Base-by-base conservation (phyloP, 257 asterid genomes). In the Nicotiana noctiflora region DNA sequence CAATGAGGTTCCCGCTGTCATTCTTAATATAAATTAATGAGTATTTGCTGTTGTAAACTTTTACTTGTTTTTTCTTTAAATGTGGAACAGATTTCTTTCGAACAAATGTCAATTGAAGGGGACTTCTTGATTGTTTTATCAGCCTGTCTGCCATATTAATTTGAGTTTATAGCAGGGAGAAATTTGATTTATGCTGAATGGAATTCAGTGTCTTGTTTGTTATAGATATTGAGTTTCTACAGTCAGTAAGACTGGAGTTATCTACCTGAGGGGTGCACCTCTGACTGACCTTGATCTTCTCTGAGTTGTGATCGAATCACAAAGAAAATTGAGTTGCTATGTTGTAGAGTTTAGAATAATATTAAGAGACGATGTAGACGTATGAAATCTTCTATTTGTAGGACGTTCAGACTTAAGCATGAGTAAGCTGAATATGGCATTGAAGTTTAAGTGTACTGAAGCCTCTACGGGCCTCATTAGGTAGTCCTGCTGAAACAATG, bases 11-110 rank as follows among this genome's bases (percentile, higher is more conserved):
- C 76, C 49, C 9, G 4, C 75, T 63, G 15, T 79, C 64, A 49
- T 79, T 31, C 29, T 29, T 37, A 64, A 68, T 62, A 55, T 79
- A 34, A 25, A 29, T 34, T 18, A 46, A 52, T 0, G 19, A 64
- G 82, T 64, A 32, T 79, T 25, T 79, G 44, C 62, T 49, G 63
- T 79, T 56, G 74, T 64, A 32, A 32, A 32, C 37, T 5, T 32
- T 79, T 34, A n/a, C 37, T 64, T 79, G 77, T 79, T 62, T 79
- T 78, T 17, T n/a, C 23, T 79, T 79, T 64, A 64, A 62, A 67
- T 18, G 7, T n/a, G 31, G 76, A 52, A 64, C n/a, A 59, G 34
- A 25, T 32, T 51, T 79, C 61, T 29, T 46, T 29, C 1, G 55
- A 64, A 34, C 12, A n/a, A 62, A 14, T 25, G 51, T 40, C n/a